Evolutionary conservation across 2,329 filamentous ascomycete genomes (phyloP).

Genomic region (Nemania diffusa): DNA sequence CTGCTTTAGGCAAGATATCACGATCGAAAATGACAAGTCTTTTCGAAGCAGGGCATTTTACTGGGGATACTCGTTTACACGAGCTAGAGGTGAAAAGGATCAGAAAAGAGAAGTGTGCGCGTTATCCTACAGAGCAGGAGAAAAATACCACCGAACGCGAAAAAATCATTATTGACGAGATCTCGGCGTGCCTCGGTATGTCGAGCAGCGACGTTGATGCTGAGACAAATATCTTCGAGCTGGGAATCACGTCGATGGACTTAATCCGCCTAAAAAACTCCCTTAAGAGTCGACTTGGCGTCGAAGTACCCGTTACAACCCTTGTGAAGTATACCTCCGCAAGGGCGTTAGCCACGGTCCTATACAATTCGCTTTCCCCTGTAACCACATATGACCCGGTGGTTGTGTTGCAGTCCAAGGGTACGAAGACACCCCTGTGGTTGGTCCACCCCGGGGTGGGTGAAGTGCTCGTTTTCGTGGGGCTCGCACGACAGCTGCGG

Average conservation of each 20-base stretch:
- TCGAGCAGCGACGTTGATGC: slow-evolving; percentile 5
- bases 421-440: slow-evolving; percentile 53
- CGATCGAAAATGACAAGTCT: not conserved
- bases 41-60: not conserved
- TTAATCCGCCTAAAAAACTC: slow-evolving; percentile 54
- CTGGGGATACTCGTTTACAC: not conserved
- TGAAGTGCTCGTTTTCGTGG: slow-evolving; percentile 56
- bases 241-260: slow-evolving; percentile 55
- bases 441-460: slow-evolving; percentile 56
- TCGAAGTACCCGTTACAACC: slow-evolving; percentile 49
- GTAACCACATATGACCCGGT: slow-evolving; percentile 3
- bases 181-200: not conserved
- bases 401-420: not conserved
- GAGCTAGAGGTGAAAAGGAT: too few species aligned
- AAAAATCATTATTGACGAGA: not conserved
- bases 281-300: slow-evolving; percentile 41
- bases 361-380: too few species aligned
- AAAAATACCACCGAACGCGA: not conserved
- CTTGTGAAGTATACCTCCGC: slow-evolving; percentile 48
- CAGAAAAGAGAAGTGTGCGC: too few species aligned
- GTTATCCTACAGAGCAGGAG: too few species aligned
- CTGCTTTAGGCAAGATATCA: slow-evolving; percentile 9
- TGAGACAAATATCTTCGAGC: slow-evolving; percentile 44
- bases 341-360: not conserved
- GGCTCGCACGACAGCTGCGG: slow-evolving; percentile 51